Conservation (phyloP, 2,329 filamentous ascomycete genomes). For the Colletotrichum limetticola region DNA sequence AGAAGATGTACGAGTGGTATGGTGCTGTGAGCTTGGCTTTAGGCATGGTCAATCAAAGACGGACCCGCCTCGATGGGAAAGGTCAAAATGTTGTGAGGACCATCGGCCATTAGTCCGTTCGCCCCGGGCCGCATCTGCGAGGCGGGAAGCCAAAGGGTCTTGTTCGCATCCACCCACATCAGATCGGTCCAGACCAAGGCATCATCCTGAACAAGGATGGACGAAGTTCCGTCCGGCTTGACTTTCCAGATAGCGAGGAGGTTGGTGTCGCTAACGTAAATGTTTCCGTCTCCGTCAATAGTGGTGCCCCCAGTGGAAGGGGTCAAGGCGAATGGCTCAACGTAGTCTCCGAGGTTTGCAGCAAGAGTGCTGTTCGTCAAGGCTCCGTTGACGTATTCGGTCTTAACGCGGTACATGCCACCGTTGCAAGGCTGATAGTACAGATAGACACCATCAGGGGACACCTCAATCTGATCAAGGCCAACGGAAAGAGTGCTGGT, state of each 20-base stretch:
- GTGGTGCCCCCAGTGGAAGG: slow-evolving; percentile 7
- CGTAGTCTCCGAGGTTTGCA: slow-evolving; percentile 2
- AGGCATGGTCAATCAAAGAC: not conserved
- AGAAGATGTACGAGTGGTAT: not conserved
- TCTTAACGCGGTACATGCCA: slow-evolving; percentile 20
- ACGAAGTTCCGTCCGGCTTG: not conserved
- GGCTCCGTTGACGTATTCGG: slow-evolving; percentile 4
- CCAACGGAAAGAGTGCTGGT: slow-evolving; percentile 11
- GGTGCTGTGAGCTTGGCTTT: not conserved
- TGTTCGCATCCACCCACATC: slow-evolving; percentile 17
- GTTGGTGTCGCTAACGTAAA: slow-evolving; percentile 7
- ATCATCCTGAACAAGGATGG: slow-evolving; percentile 7
- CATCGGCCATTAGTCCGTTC: not conserved
- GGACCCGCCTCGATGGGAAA: slow-evolving; percentile 10
- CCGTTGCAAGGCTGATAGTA: slow-evolving; percentile 24
- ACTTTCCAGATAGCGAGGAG: slow-evolving; percentile 14
- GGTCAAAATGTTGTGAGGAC: not conserved
- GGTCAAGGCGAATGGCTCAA: slow-evolving; percentile 1
- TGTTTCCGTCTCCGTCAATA: slow-evolving; percentile 14
- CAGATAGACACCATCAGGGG: slow-evolving; percentile 9
- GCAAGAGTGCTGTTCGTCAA: slow-evolving; percentile 13
- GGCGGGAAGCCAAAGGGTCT: slow-evolving; percentile 14
- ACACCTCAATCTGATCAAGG: slow-evolving; percentile 15
- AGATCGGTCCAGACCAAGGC: slow-evolving; percentile 12
- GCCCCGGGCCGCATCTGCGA: slow-evolving; percentile 17